Evolutionary conservation across 805 yeast species (phyloP), one percentile per base, ranked within the genome.

Genomic region (Gaillardinia entomophila): DNA sequence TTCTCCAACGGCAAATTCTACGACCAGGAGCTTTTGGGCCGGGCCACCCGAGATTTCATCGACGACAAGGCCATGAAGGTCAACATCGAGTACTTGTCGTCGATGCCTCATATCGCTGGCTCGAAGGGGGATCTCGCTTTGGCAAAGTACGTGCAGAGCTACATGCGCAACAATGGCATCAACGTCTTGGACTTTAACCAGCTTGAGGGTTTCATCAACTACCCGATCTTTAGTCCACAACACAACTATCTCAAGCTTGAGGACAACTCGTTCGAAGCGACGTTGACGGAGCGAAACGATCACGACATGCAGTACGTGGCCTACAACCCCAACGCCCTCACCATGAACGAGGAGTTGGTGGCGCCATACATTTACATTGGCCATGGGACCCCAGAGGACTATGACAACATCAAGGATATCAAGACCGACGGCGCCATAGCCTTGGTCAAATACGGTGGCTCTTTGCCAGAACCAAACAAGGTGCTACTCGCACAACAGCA

Each of bases 101-200:
- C 83, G 6, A 76, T 87, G 77, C 87, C 95, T 3, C 97, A 88
- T 52, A 57, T 82, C 42, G 77, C 96, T 0, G 97, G 97, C 3
- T 81, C 97, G 2, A 73, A 77, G 12, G 97, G 95, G 13, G 96
- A 87, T 53, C 56, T 77, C 37, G 72, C 90, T 0, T 58, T 88
- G 24, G 79, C 87, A 2, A 66, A 71, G 36, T 87, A 80, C 50
- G 64, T 89, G 12, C 67, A 75, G 38, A 72, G 71, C 16, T 73
- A 74, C 30, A 75, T 83, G 57, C 51, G 57, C 15, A 70, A 75
- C 32, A 75, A 78, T 40, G 83, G 84, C 2, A 39, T 88, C 14
- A 58, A 62, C 18, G 37, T 57, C 2, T 68, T 75, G 4, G 78
- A 75, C 27, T 70, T 75, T 29, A 60, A 65, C 24, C 73, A 68